phyloP scores from a whole-genome alignment of 176 grass and related monocot genomes.

The Eremochloa ophiuroides region DNA sequence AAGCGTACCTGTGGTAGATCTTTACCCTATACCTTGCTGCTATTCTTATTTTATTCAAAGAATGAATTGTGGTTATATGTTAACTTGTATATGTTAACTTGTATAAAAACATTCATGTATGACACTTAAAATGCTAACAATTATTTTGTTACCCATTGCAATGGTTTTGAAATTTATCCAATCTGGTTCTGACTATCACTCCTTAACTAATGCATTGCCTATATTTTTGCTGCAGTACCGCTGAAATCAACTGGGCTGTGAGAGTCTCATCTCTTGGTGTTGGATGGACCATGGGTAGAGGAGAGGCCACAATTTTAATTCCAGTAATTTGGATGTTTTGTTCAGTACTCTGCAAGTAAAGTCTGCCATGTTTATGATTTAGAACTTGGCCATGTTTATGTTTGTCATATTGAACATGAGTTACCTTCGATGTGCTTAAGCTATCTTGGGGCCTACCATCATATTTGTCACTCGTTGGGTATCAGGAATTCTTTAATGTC shows the following conservation, averaged over 20 bases:
- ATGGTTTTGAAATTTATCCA: background rate
- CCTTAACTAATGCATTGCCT: background rate
- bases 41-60: background rate
- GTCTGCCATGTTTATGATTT: background rate
- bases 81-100: background rate
- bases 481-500: background rate
- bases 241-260: background rate
- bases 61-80: background rate
- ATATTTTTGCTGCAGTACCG: constrained; percentile 31
- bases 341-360: background rate
- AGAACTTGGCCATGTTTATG: constrained; percentile 8
- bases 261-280: background rate
- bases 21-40: too few relatives aligned
- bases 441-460: background rate
- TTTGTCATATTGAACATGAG: constrained; percentile 8
- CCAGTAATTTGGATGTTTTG: constrained; percentile 37
- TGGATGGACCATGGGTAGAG: background rate
- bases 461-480: background rate
- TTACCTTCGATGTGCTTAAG: background rate
- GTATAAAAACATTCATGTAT: background rate
- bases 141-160: background rate
- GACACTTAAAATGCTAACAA: background rate
- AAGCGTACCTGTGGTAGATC: background rate
- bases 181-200: background rate
- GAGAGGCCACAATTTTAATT: background rate